Base-by-base conservation (phyloP, 2,329 filamentous ascomycete species). In the Epichloe glyceriae region DNA sequence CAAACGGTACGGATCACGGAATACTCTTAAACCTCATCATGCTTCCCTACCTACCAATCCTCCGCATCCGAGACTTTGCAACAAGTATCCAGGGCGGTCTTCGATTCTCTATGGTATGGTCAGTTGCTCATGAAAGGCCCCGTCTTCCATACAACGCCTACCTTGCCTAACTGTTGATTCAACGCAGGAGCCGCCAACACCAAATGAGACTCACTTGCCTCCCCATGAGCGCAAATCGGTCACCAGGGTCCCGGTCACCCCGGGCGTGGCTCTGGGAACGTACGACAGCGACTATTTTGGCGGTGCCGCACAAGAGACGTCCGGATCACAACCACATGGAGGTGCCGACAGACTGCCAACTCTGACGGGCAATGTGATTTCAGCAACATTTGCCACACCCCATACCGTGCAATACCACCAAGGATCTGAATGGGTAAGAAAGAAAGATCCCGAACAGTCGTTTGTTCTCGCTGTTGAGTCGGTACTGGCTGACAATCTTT, bases 261-360 rank as follows among this genome's bases (percentile, higher is more conserved):
- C 52, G 14, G 52, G 52, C 22, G 42, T 53, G 33, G 33, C 46
- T 38, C 39, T 51, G 12, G 50, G 47, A 6, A 47, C 52, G 11
- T 52, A 53, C n/a, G 46, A 49, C 10, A 19, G 50, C 7, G 49
- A 44, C 22, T 51, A 53, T 14, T 52, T 53, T 34, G 46, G 22
- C 15, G 4, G 19, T 22, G 33, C 10, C 19, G 3, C 30, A 14
- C 41, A 34, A 42, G 34, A 50, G 37, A 26, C 46, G 34, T 35
- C 49, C 34, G 44, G 3, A 10, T n/a, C 33, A 5, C 39, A 41
- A n/a, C 19, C 22, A 8, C 37, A 39, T 6, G 45, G 44, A 15
- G 5, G 10, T n/a, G 11, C 30, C 5, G n/a, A 34, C 10, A 15
- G 20, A 49, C 20, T 44, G 19, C 40, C 34, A 30, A 33, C 17